Conservation (phyloP, 345 rosid genomes). For the Euphorbia lathyris region DNA sequence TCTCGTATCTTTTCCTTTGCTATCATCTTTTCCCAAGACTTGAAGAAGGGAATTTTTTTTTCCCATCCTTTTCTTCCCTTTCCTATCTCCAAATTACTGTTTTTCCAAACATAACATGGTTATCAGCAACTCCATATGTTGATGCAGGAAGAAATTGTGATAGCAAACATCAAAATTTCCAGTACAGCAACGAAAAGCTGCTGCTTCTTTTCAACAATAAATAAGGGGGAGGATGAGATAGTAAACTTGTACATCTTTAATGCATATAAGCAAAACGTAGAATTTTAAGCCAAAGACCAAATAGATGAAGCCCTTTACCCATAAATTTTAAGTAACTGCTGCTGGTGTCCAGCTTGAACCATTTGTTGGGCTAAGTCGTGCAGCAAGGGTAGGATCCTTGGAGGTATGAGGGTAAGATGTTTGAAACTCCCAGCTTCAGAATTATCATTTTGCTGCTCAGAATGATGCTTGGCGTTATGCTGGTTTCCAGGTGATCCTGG, state of each 20-base stretch:
- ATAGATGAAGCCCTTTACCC: slow-evolving; percentile 41
- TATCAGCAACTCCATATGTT: not conserved
- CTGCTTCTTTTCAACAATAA: not conserved
- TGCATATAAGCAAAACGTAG: not conserved
- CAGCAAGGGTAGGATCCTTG: slow-evolving; percentile 77
- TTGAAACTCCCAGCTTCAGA: slow-evolving; percentile 65
- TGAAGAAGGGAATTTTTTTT: not conserved
- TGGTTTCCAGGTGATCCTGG: slow-evolving; percentile 53
- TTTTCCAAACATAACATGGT: not conserved
- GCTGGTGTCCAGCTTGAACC: slow-evolving; percentile 91
- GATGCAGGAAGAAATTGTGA: not conserved
- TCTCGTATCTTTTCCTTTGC: no score
- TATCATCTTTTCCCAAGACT: no score
- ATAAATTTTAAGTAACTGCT: slow-evolving; percentile 65
- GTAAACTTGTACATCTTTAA: not conserved
- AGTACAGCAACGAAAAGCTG: not conserved
- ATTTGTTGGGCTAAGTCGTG: slow-evolving; percentile 90
- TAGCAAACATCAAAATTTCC: not conserved
- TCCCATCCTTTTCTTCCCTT: not conserved
- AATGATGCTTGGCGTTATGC: slow-evolving; percentile 43
- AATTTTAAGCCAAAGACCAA: not conserved
- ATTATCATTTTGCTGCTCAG: slow-evolving; percentile 48
- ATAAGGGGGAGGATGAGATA: not conserved
- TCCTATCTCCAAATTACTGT: not conserved
- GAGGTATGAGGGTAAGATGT: slow-evolving; percentile 81